phyloP scores from a whole-genome alignment of 23 red algal species.

The Gracilaria gracilis region DNA sequence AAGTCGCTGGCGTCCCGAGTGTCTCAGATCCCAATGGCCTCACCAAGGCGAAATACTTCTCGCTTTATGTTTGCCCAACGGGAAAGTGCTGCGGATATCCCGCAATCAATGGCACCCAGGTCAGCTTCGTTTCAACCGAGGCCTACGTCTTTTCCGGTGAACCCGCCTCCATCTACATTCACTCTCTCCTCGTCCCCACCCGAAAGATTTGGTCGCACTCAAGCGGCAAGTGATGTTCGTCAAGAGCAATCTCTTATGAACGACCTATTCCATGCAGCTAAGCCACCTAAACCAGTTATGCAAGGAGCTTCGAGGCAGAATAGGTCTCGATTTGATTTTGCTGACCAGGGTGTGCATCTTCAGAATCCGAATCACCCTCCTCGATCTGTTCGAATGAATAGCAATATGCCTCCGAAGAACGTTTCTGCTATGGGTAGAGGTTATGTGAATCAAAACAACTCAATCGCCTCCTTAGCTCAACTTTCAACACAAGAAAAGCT shows the following conservation, averaged over 20 bases:
- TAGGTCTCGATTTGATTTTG: slow-evolving; percentile 68
- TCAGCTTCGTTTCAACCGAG: slow-evolving; percentile 15
- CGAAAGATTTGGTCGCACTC: neutral
- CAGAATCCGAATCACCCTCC: slow-evolving; percentile 7
- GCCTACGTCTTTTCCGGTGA: neutral
- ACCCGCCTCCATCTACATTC: neutral
- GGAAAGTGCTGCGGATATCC: neutral
- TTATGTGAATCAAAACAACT: slow-evolving; percentile 11
- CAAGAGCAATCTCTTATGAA: slow-evolving; percentile 14
- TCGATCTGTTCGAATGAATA: neutral
- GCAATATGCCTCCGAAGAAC: slow-evolving; percentile 7
- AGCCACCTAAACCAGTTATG: slow-evolving; percentile 1
- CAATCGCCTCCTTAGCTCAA: slow-evolving; percentile 33
- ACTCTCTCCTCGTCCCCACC: neutral
- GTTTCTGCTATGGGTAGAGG: neutral
- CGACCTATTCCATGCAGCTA: neutral
- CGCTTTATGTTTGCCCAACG: slow-evolving; percentile 33
- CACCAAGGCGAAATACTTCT: slow-evolving; percentile 17
- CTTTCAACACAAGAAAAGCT: slow-evolving; percentile 76
- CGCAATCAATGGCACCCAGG: neutral
- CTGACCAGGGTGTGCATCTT: slow-evolving; percentile 21
- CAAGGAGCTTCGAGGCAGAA: slow-evolving; percentile 33
- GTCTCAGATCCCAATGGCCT: neutral
- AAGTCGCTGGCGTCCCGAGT: neutral
- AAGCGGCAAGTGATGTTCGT: neutral